phyloP scores from a whole-genome alignment of 345 rosid genomes.

The Pistacia integerrima region DNA sequence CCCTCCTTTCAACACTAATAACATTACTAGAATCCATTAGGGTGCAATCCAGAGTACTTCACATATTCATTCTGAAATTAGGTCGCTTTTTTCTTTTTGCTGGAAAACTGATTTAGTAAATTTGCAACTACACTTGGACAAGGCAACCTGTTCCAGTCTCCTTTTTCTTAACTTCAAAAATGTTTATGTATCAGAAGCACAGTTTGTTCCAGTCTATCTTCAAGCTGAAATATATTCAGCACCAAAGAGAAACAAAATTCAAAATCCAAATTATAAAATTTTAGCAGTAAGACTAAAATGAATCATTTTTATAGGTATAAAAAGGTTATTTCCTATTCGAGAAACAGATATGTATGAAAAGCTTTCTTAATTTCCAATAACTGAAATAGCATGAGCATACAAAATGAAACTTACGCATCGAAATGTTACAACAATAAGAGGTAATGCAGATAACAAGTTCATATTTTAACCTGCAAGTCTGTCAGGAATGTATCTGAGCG shows the following conservation, averaged over 20 bases:
- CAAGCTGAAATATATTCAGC: background rate
- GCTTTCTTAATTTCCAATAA: background rate
- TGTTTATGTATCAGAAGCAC: too few species aligned
- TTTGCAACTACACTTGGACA: too few species aligned
- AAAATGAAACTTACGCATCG: background rate
- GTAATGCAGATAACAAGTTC: background rate
- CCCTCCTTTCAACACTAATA: background rate
- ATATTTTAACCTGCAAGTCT: constrained; percentile 52
- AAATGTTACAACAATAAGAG: constrained; percentile 4
- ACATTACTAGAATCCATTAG: background rate
- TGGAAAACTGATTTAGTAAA: background rate
- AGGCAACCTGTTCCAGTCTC: too few species aligned
- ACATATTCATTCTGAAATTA: background rate
- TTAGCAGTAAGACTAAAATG: background rate
- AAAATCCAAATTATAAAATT: background rate
- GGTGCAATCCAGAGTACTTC: background rate
- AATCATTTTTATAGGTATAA: background rate
- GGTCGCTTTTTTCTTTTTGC: too few species aligned
- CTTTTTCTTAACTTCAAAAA: too few species aligned
- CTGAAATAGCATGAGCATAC: background rate
- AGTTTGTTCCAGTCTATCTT: too few species aligned
- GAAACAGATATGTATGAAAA: background rate
- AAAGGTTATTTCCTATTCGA: background rate
- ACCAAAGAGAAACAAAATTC: background rate
- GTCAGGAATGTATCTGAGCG: constrained; percentile 64